Conservation (phyloP, 257 asterid genomes). For the Solanum sitiens region DNA sequence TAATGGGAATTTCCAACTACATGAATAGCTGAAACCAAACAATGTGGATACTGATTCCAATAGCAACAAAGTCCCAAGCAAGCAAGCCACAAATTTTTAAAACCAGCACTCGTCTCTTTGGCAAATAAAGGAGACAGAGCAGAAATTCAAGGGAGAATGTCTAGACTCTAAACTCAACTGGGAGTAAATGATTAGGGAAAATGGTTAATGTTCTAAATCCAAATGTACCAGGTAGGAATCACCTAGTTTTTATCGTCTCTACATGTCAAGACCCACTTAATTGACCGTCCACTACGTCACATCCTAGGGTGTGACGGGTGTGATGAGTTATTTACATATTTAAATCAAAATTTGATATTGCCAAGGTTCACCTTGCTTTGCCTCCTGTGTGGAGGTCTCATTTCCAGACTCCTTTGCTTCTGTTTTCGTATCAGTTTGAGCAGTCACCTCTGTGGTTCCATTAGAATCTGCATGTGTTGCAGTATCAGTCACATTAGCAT, state of each 20-base stretch:
- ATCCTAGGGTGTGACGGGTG: background rate
- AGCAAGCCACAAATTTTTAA: background rate
- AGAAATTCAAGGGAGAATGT: background rate
- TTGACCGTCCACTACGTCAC: background rate
- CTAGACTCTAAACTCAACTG: background rate
- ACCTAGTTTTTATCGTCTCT: background rate
- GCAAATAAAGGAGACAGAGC: background rate
- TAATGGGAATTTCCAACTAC: background rate
- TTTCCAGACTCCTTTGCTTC: constrained; percentile 36
- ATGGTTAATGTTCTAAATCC: background rate
- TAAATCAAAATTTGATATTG: background rate
- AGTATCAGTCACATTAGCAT: constrained; percentile 28
- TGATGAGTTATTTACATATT: background rate
- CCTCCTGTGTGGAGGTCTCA: constrained; percentile 21
- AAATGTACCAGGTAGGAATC: background rate
- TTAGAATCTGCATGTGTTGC: constrained; percentile 26
- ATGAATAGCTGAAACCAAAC: background rate
- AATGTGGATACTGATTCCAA: background rate
- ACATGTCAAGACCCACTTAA: background rate
- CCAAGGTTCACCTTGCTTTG: constrained; percentile 44
- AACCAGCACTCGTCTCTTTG: background rate
- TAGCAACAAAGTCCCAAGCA: background rate
- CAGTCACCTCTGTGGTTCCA: constrained; percentile 31
- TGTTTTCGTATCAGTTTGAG: constrained; percentile 12
- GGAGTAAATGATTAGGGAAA: background rate